These are phyloP conservation scores for Globisporangium apiculatum DNA, from an alignment of 352 stramenopile species.

Conservation along the genomic window DNA sequence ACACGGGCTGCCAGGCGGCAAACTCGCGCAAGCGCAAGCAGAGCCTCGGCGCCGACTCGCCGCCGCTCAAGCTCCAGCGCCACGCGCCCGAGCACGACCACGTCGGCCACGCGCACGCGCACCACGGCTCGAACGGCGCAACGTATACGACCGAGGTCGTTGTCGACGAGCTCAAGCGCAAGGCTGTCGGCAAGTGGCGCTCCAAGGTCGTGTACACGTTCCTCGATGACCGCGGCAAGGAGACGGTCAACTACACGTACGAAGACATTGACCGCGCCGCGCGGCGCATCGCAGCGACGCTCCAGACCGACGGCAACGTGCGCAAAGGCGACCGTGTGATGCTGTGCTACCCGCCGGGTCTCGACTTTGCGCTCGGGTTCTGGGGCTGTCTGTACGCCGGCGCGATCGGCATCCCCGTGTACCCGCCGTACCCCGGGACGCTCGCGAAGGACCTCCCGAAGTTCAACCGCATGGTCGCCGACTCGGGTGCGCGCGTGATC, in stretches of 20 bases:
- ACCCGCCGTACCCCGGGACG: slow-evolving; percentile 66
- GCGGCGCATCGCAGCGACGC: slow-evolving; percentile 47
- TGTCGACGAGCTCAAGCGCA: slow-evolving; percentile 44
- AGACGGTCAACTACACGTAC: slow-evolving; percentile 63
- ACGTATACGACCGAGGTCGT: slow-evolving; percentile 27
- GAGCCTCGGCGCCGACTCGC: neutral
- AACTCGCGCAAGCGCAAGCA: slow-evolving; percentile 23
- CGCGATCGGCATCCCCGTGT: slow-evolving; percentile 63
- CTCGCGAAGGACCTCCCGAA: slow-evolving; percentile 72
- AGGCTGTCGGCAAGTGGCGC: slow-evolving; percentile 33
- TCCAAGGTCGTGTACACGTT: slow-evolving; percentile 80
- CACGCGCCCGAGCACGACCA: slow-evolving; percentile 12
- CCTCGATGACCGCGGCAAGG: slow-evolving; percentile 60
- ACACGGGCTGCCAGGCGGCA: slow-evolving; percentile 10
- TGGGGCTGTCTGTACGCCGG: slow-evolving; percentile 78
- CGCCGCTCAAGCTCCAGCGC: slow-evolving; percentile 28
- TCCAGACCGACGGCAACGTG: slow-evolving; percentile 43
- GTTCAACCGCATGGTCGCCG: slow-evolving; percentile 70
- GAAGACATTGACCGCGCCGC: slow-evolving; percentile 57
- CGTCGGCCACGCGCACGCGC: neutral
- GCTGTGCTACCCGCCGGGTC: slow-evolving; percentile 65
- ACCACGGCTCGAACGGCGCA: slow-evolving; percentile 26
- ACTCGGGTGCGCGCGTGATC: slow-evolving; percentile 56
- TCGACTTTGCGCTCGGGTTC: slow-evolving; percentile 75
- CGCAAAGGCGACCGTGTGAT: slow-evolving; percentile 66